Base-by-base conservation (phyloP, 768 basidiomycete genomes). In the Chalciporus pseudorubinellus region DNA sequence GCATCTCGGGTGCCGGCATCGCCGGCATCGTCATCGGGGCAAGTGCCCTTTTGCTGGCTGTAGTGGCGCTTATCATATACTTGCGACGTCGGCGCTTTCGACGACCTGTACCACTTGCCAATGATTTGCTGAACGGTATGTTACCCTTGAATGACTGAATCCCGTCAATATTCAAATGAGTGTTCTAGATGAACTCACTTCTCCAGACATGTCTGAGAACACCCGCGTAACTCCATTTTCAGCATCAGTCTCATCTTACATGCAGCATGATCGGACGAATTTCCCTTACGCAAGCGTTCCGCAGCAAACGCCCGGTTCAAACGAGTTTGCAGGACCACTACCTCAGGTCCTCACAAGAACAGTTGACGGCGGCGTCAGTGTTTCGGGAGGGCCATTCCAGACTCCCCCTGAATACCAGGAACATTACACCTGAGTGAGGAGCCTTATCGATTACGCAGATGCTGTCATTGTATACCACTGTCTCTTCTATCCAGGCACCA, bases 331-430 rank as follows among this genome's bases (percentile, higher is more conserved):
- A 16, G 28, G 13, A 22, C 7, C 50, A 10, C 40, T 46, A 7
- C 19, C 50, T 3, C 34, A 26, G 11, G 11, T 20, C 16, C 53
- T 47, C 14, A 26, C 18, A 26, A 57, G 39, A 38, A 31, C 42
- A 10, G n/a, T 21, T 50, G 58, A 52, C 21, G 41, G 45, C 18
- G 50, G 48, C 4, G 45, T 45, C 13, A 44, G 44, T 33, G 6
- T 58, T 5, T 28, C 40, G 33, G 45, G 44, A 22, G 44, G 31
- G 14, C 28, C 40, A 12, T 2, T 26, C 3, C n/a, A 46, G 16
- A 47, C 39, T 4, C 46, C 36, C 21, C 34, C 53, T 18, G 58
- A 45, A 49, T 46, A 46, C 28, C 50, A 39, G 28, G 45, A 48
- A 0, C 26, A 39, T n/a, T 44, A 44, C 16, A 3, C 40, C 10